Base-by-base conservation (phyloP, 2,329 filamentous ascomycete species). In the Fusarium staphyleae region DNA sequence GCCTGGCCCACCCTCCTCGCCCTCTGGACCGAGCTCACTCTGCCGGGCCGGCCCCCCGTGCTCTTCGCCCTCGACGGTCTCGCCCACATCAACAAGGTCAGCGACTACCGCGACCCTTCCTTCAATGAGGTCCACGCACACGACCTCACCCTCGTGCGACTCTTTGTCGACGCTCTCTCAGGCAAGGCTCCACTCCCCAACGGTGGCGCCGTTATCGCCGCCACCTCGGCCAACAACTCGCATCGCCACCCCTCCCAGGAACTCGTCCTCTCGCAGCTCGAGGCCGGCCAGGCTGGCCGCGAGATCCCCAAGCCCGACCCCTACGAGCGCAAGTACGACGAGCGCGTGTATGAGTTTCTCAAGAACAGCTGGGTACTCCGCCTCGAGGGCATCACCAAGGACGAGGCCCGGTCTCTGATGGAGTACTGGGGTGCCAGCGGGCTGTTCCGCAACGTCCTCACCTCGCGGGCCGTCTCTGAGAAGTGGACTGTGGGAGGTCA, bases 351-450 rank as follows among this genome's bases (percentile, higher is more conserved):
- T 60, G 78, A 79, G 16, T 75, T 75, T 2, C 74, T 88, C 45
- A 73, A 78, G 57, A 77, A 77, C 36, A 77, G 81, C 33, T 72
- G 76, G 52, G 75, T 86, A 2, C 60, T 87, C 46, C 80, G 83
- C 15, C 70, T 96, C 15, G 80, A 82, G 34, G 89, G 90, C 8
- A 68, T 97, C 62, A 87, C 78, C 66, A 90, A 87, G 74, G 75
- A 81, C 2, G 93, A 98, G 75, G 87, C 90, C 10, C 84, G 88
- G 54, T 82, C 86, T 1, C 78, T 96, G 65, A 88, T 98, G 86
- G 92, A 97, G 77, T 98, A 97, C 77, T 98, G 93, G 81, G 92
- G 91, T 5, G 86, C 85, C 29, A 96, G 91, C 72, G 95, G 93
- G 11, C 79, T 96, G 70, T 72, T 96, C 69, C 84, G 89, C 60